phyloP scores from a whole-genome alignment of 306 rosid species.

The Luffa acutangula region DNA sequence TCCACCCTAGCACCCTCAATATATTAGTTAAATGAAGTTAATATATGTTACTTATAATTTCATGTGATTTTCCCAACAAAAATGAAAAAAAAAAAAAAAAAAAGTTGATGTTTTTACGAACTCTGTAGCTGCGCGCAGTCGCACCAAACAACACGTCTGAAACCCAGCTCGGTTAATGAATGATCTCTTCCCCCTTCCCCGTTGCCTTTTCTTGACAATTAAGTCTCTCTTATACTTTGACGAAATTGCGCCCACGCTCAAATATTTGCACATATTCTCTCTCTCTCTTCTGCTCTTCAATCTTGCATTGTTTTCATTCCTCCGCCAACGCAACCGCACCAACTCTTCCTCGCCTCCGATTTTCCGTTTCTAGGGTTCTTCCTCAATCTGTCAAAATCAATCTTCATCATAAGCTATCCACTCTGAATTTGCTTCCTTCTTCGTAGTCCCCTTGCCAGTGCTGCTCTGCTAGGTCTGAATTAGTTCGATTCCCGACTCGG shows the following conservation, averaged over 20 bases:
- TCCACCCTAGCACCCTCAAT: no score
- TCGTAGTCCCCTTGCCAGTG: not conserved
- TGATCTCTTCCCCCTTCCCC: not conserved
- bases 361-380: not conserved
- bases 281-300: not conserved
- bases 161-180: not conserved
- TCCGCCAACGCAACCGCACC: not conserved
- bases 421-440: not conserved
- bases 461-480: constrained; percentile 15
- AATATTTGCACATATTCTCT: not conserved
- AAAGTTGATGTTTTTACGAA: no score
- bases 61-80: no score
- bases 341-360: not conserved
- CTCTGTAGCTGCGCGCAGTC: not conserved
- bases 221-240: not conserved
- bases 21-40: no score
- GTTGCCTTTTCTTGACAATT: not conserved
- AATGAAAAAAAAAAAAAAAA: no score
- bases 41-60: no score
- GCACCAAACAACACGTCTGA: not conserved
- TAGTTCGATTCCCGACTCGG: constrained; percentile 5
- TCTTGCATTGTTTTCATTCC: not conserved
- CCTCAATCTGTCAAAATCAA: not conserved
- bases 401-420: not conserved
- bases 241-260: not conserved